Conservation (phyloP, 2,329 filamentous ascomycete genomes). For the Elsinoe ampelina region DNA sequence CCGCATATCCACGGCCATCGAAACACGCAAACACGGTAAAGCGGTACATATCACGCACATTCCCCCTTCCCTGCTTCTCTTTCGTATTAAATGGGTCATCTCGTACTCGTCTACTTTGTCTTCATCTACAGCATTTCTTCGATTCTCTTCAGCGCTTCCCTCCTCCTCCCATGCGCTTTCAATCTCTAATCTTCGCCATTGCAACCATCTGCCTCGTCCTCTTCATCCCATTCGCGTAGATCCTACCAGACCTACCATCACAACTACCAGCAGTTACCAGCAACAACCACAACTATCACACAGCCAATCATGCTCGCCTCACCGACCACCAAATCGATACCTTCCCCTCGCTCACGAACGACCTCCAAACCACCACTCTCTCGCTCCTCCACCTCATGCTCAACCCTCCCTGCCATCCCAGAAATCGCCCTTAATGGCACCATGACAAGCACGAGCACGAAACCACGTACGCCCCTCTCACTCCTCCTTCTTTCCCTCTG, state of each 20-base stretch:
- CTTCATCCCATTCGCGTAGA: slow-evolving; percentile 8
- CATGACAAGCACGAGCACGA: not conserved
- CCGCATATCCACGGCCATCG: slow-evolving; percentile 2
- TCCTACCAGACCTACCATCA: not conserved
- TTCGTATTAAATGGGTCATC: not conserved
- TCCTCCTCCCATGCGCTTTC: slow-evolving; percentile 3
- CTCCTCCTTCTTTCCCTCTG: not conserved
- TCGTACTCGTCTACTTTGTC: slow-evolving; percentile 3
- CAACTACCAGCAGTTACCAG: not conserved
- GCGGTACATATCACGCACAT: not conserved
- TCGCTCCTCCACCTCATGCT: not conserved
- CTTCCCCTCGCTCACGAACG: not conserved
- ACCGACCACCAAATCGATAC: not conserved
- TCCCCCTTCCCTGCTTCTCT: not conserved
- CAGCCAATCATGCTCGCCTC: not conserved
- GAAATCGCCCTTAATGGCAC: slow-evolving; percentile 2
- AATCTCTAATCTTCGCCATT: slow-evolving; percentile 8
- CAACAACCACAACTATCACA: not conserved
- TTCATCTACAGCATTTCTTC: not conserved
- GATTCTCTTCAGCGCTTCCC: not conserved
- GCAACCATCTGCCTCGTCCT: not conserved
- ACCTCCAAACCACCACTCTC: not conserved
- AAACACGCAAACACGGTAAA: not conserved
- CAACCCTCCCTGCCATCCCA: slow-evolving; percentile 1
- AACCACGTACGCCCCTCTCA: no score